A percentile compares a stretch with the other conserved stretches of the same genome.
phyloP scores from a whole-genome alignment of 1,284 basidiomycete species.

The Microbotryum violaceum region DNA sequence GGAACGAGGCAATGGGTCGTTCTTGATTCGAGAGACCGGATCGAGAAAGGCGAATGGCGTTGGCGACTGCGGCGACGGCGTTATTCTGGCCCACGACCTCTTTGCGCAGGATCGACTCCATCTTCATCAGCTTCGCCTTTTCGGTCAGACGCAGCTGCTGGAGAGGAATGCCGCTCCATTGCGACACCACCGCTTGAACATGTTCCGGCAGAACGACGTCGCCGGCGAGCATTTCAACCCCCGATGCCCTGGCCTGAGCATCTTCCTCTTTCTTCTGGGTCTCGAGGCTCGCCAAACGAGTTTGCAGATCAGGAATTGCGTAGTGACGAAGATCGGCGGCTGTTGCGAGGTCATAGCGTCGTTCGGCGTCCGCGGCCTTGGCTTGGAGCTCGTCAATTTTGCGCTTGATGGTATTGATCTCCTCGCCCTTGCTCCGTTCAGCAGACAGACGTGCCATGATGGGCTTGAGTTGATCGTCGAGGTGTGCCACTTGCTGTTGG shows the following conservation, averaged over 20 bases:
- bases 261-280: conserved; percentile 46
- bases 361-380: conserved; percentile 90
- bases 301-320: conserved; percentile 74
- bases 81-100: conserved; percentile 52
- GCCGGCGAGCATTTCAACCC: conserved; percentile 36
- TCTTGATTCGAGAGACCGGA: conserved; percentile 51
- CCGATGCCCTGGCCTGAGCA: conserved; percentile 39
- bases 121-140: conserved; percentile 45
- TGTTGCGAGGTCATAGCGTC: conserved; percentile 65
- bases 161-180: conserved; percentile 47
- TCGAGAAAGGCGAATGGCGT: conserved; percentile 51
- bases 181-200: conserved; percentile 51
- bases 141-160: conserved; percentile 37
- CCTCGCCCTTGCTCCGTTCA: conserved; percentile 77
- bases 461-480: conserved; percentile 85
- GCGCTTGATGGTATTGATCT: conserved; percentile 69
- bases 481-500: conserved; percentile 70
- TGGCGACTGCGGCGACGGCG: conserved; percentile 51
- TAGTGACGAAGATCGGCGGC: conserved; percentile 88
- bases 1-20: conserved; percentile 50
- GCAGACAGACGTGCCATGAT: conserved; percentile 82
- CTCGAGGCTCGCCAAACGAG: conserved; percentile 54
- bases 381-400: conserved; percentile 86
- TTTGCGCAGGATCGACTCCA: conserved; percentile 46
- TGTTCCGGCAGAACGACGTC: conserved; percentile 46